Evolutionary conservation across 1,139 yeast species (phyloP).

Genomic region (Hansenula lynferdii): DNA sequence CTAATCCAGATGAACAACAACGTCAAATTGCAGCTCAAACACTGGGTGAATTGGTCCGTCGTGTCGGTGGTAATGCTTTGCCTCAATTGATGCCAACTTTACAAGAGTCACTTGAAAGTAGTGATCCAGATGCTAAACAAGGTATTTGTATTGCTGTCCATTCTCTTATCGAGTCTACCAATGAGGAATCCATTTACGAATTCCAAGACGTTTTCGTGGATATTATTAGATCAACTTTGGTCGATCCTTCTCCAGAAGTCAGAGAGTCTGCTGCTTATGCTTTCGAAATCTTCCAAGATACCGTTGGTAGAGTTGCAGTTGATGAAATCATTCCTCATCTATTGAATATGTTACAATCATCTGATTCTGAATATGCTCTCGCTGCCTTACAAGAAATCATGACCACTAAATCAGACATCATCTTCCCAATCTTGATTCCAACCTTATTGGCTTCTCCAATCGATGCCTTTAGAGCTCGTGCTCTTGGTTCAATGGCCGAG

Average conservation of each 20-base stretch:
- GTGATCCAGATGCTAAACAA: slow-evolving; percentile 82
- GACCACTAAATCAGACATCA: slow-evolving; percentile 84
- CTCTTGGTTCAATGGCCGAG: slow-evolving; percentile 82
- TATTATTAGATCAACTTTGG: slow-evolving; percentile 74
- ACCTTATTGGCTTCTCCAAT: slow-evolving; percentile 79
- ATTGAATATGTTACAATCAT: slow-evolving; percentile 61
- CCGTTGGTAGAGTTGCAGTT: slow-evolving; percentile 79
- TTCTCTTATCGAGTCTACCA: slow-evolving; percentile 78
- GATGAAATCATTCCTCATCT: slow-evolving; percentile 87
- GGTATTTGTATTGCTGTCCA: slow-evolving; percentile 94
- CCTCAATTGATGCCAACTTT: slow-evolving; percentile 82
- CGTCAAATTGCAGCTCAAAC: slow-evolving; percentile 91
- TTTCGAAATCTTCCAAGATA: slow-evolving; percentile 79
- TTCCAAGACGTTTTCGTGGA: slow-evolving; percentile 68
- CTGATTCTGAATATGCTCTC: slow-evolving; percentile 73
- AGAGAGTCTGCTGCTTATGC: slow-evolving; percentile 91
- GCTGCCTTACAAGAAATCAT: slow-evolving; percentile 88
- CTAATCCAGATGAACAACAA: slow-evolving; percentile 72
- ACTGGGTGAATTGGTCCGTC: slow-evolving; percentile 89
- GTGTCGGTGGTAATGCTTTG: slow-evolving; percentile 90
- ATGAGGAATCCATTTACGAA: slow-evolving; percentile 53
- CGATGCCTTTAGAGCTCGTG: slow-evolving; percentile 78
- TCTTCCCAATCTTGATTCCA: slow-evolving; percentile 92
- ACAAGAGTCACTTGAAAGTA: slow-evolving; percentile 53
- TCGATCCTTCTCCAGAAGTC: slow-evolving; percentile 68